phyloP scores from a whole-genome alignment of 345 rosid species.

The Moricandia moricandioides region DNA sequence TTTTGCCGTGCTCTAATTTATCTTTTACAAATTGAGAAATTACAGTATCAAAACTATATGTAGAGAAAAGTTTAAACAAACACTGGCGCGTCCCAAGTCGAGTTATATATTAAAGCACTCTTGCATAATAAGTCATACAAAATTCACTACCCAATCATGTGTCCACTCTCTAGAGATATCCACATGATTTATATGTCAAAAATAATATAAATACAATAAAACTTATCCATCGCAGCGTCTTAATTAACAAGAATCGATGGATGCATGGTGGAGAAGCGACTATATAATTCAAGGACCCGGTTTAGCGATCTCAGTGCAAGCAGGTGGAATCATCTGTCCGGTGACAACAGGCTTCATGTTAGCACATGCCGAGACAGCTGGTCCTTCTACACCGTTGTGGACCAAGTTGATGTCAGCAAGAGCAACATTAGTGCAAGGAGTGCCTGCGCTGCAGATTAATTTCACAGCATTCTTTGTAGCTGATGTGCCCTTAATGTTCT shows the following conservation, averaged over 20 bases:
- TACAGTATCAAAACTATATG: no score
- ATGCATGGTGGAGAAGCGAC: background rate
- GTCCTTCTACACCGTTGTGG: slow-evolving; percentile 36
- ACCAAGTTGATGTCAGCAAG: slow-evolving; percentile 41
- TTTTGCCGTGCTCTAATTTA: no score
- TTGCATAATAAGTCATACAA: background rate
- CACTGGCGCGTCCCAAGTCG: no score
- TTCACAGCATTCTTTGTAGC: slow-evolving; percentile 39
- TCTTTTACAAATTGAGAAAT: no score
- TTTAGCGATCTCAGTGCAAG: slow-evolving; percentile 26
- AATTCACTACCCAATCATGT: background rate
- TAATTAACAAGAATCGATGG: background rate
- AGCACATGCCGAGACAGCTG: slow-evolving; percentile 36
- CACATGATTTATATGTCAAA: background rate
- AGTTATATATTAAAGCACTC: background rate
- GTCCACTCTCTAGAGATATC: background rate
- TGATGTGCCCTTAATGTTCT: slow-evolving; percentile 52
- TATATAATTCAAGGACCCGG: background rate
- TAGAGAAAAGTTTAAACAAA: no score
- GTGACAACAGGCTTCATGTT: slow-evolving; percentile 41
- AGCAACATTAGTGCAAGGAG: slow-evolving; percentile 41
- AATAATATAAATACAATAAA: background rate
- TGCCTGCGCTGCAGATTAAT: slow-evolving; percentile 44
- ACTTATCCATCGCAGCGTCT: background rate
- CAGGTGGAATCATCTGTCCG: slow-evolving; percentile 18